These are phyloP conservation scores for Graphilbum sp. DNA, from an alignment of 2,329 filamentous ascomycete species.

Conservation along the genomic window DNA sequence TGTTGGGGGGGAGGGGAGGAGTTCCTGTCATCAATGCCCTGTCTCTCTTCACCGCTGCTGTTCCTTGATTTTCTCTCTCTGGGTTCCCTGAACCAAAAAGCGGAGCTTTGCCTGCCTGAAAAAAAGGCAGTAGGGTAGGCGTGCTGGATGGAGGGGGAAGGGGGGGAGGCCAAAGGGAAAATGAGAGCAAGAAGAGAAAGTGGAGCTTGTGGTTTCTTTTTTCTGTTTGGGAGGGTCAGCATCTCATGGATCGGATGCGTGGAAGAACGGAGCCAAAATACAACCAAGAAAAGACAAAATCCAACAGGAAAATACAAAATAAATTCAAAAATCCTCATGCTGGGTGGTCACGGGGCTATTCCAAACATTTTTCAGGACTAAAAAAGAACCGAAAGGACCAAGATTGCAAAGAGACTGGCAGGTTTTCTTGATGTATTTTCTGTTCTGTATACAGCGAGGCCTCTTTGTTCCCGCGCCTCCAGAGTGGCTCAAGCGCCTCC, in stretches of 20 bases:
- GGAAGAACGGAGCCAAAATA: not conserved
- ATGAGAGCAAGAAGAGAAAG: not conserved
- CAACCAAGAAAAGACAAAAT: not conserved
- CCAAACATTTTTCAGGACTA: no score
- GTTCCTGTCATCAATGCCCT: not conserved
- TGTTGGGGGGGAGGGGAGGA: not conserved
- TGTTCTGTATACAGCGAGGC: no score
- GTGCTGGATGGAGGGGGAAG: not conserved
- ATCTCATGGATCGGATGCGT: not conserved
- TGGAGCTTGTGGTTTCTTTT: constrained; percentile 1
- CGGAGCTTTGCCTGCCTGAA: no score
- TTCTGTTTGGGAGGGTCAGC: not conserved
- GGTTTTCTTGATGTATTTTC: no score
- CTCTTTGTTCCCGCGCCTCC: no score
- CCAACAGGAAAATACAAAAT: not conserved
- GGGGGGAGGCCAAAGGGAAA: not conserved
- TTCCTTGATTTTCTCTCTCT: not conserved
- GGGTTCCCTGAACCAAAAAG: no score
- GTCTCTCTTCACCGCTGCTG: not conserved
- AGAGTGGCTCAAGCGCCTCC: no score
- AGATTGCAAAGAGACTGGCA: no score
- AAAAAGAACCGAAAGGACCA: no score
- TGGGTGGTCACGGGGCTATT: no score
- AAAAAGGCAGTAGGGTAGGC: not conserved
- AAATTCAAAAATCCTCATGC: no score